Evolutionary conservation across 2,329 filamentous ascomycete genomes (phyloP).

Genomic region (Hawksworthiomyces lignivorus): DNA sequence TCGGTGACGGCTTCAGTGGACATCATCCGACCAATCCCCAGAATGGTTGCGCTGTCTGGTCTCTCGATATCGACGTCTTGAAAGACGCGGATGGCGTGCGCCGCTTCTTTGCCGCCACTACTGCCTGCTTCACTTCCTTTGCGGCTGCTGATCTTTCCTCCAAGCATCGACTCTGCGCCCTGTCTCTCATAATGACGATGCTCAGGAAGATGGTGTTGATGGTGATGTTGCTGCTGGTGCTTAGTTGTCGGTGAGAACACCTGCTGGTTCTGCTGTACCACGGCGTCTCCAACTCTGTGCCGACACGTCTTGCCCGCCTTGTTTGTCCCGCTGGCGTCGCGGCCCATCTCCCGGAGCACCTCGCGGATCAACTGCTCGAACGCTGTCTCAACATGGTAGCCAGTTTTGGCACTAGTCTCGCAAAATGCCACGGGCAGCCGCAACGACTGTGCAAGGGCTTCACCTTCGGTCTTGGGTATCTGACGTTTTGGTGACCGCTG

Average conservation of each 20-base stretch:
- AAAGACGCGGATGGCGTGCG: not conserved
- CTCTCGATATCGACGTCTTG: not conserved
- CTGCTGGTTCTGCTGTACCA: not conserved
- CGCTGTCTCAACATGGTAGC: slow-evolving; percentile 59
- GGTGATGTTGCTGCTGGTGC: not conserved
- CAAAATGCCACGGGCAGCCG: slow-evolving; percentile 62
- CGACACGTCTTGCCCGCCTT: slow-evolving; percentile 11
- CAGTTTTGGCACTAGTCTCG: slow-evolving; percentile 65
- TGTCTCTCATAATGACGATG: not conserved
- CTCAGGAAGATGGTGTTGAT: too few species aligned
- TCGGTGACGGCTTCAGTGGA: not conserved
- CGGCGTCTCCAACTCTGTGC: not conserved
- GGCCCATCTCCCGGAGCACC: slow-evolving; percentile 17
- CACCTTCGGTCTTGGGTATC: slow-evolving; percentile 39
- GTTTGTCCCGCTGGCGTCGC: slow-evolving; percentile 8
- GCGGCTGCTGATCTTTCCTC: too few species aligned
- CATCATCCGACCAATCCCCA: too few species aligned
- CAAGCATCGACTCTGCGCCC: too few species aligned
- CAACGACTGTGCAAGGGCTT: slow-evolving; percentile 52
- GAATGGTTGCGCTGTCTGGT: not conserved
- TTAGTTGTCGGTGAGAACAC: not conserved
- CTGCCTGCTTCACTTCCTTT: too few species aligned
- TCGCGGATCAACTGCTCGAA: slow-evolving; percentile 26
- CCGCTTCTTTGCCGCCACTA: too few species aligned
- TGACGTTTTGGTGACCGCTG: slow-evolving; percentile 24